phyloP scores from a whole-genome alignment of 345 rosid genomes.

The Hypericum perforatum region DNA sequence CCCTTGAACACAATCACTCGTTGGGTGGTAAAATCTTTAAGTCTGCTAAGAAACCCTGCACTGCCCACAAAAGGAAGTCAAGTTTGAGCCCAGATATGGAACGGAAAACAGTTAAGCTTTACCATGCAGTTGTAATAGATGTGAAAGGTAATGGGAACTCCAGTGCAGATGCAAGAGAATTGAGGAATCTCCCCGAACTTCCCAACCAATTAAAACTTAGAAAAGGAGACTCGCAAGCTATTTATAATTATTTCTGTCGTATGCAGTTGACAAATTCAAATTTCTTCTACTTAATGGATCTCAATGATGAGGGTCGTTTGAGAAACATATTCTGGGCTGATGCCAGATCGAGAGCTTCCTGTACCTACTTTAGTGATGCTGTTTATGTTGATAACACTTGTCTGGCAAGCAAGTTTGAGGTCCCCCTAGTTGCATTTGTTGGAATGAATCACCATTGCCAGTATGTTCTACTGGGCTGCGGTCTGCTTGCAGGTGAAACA shows the following conservation, averaged over 20 bases:
- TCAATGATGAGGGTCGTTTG: constrained; percentile 53
- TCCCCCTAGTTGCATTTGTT: constrained; percentile 48
- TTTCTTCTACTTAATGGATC: constrained; percentile 62
- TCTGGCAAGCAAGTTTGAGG: constrained; percentile 41
- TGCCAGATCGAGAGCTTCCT: constrained; percentile 48
- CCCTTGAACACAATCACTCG: constrained; percentile 66
- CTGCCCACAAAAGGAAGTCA: constrained; percentile 40
- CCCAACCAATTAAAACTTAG: constrained; percentile 37
- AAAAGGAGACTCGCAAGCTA: constrained; percentile 49
- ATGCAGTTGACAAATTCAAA: constrained; percentile 59
- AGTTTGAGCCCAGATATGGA: constrained; percentile 33
- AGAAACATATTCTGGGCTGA: constrained; percentile 62
- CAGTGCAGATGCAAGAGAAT: constrained; percentile 18
- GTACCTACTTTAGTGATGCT: constrained; percentile 44
- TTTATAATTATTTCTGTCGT: constrained; percentile 50
- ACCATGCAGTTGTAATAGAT: constrained; percentile 46
- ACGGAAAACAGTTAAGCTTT: constrained; percentile 45
- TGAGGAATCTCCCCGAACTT: constrained; percentile 11
- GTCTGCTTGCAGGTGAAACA: constrained; percentile 56
- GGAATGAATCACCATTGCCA: constrained; percentile 66
- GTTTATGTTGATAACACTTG: constrained; percentile 44
- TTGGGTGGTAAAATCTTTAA: constrained; percentile 42
- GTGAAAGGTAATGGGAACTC: constrained; percentile 30
- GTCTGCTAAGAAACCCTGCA: constrained; percentile 31
- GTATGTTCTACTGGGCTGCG: constrained; percentile 49